phyloP scores from a whole-genome alignment of 257 asterid genomes.

The Solanum piurae region DNA sequence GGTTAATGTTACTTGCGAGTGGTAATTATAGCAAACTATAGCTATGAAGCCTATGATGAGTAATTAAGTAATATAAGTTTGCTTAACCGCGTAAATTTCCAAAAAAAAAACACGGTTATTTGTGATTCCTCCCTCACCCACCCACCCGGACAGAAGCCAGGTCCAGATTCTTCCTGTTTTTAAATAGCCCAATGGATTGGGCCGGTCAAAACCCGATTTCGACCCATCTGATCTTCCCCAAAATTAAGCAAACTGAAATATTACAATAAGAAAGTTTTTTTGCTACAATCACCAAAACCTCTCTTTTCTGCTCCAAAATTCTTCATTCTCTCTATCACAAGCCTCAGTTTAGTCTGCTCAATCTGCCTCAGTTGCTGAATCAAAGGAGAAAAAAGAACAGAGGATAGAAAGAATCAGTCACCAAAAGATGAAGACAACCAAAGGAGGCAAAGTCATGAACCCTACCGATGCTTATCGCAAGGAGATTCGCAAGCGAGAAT shows the following conservation, averaged over 20 bases:
- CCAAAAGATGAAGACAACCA: conserved; percentile 84
- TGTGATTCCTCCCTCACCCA: neutral
- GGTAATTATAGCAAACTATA: no score
- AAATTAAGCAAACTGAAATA: neutral
- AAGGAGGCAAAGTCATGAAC: conserved; percentile 99
- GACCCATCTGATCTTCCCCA: neutral
- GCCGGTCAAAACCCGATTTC: neutral
- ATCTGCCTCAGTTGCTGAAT: neutral
- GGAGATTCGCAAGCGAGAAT: conserved; percentile 84
- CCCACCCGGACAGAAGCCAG: neutral
- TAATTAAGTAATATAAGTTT: no score
- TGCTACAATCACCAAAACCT: neutral
- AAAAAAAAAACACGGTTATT: no score
- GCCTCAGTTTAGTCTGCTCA: neutral
- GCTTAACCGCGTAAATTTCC: no score
- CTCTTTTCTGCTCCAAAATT: neutral
- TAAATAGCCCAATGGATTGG: neutral
- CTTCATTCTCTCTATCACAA: neutral
- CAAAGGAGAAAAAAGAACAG: neutral
- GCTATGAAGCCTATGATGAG: no score
- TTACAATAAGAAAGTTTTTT: neutral
- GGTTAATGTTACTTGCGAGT: no score
- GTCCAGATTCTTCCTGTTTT: neutral
- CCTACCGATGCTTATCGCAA: conserved; percentile 98
- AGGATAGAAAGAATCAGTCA: neutral